Conservation (phyloP, 257 asterid species). For the Paulownia fortunei region DNA sequence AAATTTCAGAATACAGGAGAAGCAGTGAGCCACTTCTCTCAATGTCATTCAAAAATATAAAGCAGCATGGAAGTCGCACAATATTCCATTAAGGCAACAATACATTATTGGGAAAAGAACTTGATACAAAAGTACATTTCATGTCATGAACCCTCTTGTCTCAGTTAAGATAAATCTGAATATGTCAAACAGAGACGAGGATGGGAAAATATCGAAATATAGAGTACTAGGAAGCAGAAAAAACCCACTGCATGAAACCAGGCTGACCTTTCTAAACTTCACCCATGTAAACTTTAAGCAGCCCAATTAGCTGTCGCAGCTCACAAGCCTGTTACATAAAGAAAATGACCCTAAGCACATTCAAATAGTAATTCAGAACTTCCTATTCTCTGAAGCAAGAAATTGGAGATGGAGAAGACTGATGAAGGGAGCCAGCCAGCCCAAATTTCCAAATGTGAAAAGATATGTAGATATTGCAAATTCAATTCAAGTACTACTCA, state of each 20-base stretch:
- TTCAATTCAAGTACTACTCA: slow-evolving; percentile 3
- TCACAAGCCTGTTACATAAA: slow-evolving; percentile 37
- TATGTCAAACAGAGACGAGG: neutral
- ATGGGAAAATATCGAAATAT: neutral
- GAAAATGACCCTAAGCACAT: slow-evolving; percentile 13
- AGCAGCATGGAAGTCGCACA: slow-evolving; percentile 25
- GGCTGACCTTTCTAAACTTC: slow-evolving; percentile 31
- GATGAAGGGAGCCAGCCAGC: neutral
- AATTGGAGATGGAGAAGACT: neutral
- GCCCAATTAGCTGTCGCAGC: slow-evolving; percentile 30
- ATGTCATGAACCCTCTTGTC: slow-evolving; percentile 28
- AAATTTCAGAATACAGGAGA: slow-evolving; percentile 21
- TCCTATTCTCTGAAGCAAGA: neutral
- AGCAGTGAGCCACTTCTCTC: slow-evolving; percentile 16
- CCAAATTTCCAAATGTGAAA: neutral
- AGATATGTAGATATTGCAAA: neutral
- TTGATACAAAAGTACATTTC: slow-evolving; percentile 18
- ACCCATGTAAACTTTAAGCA: slow-evolving; percentile 26
- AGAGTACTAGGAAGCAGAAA: slow-evolving; percentile 5
- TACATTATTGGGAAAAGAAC: slow-evolving; percentile 40
- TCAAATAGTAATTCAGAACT: neutral
- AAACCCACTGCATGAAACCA: slow-evolving; percentile 18
- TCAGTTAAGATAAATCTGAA: slow-evolving; percentile 10
- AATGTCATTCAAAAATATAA: slow-evolving; percentile 9
- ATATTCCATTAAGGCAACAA: slow-evolving; percentile 29